These are phyloP conservation scores for Apiotrichum veenhuisii DNA, from an alignment of 1,284 basidiomycete species.

Conservation along the genomic window DNA sequence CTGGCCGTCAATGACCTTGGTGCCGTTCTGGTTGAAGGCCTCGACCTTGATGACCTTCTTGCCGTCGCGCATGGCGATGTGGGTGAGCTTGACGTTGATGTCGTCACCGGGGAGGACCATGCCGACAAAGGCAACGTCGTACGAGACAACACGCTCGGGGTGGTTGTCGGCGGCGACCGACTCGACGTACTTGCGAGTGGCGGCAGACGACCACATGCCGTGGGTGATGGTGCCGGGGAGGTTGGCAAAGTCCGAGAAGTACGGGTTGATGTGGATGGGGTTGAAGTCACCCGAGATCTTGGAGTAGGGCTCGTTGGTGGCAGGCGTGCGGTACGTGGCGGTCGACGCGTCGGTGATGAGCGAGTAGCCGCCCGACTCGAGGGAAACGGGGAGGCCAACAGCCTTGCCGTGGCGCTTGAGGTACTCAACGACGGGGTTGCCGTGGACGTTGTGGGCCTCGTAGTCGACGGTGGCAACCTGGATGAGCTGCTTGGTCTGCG, in stretches of 20 bases:
- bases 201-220: constrained; percentile 94
- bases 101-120: constrained; percentile 96
- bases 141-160: constrained; percentile 84
- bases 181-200: constrained; percentile 88
- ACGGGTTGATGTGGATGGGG: constrained; percentile 92
- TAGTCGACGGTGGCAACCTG: constrained; percentile 86
- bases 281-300: constrained; percentile 95
- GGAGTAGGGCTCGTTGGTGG: constrained; percentile 91
- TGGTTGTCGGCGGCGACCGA: constrained; percentile 88
- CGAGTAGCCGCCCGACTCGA: constrained; percentile 81
- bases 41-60: constrained; percentile 89
- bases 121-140: constrained; percentile 87
- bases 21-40: constrained; percentile 77
- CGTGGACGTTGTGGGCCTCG: constrained; percentile 77
- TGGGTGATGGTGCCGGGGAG: constrained; percentile 97
- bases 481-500: constrained; percentile 77
- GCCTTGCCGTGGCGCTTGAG: constrained; percentile 82
- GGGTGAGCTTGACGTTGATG: constrained; percentile 81
- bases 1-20: constrained; percentile 87
- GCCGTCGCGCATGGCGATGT: constrained; percentile 85
- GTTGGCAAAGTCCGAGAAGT: constrained; percentile 90
- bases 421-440: constrained; percentile 91
- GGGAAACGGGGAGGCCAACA: constrained; percentile 70
- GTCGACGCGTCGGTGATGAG: constrained; percentile 59
- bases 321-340: constrained; percentile 68